Percentiles rank a stretch among this genome's conserved stretches.
These are phyloP conservation scores for Clarireedia sp. DNA, from an alignment of 2,329 filamentous ascomycete species.

Conservation along the genomic window DNA sequence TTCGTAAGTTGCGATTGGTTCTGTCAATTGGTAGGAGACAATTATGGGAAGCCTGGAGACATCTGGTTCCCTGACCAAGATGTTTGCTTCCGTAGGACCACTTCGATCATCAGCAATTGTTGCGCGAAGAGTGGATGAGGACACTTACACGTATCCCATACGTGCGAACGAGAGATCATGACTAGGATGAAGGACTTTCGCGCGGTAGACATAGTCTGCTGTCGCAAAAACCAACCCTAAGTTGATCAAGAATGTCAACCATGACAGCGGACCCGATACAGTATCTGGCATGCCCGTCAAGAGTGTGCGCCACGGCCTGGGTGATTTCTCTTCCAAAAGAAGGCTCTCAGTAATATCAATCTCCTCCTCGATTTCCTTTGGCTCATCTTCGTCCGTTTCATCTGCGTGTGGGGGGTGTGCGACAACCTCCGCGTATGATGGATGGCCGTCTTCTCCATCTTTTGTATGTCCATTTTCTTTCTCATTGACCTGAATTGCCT, in stretches of 20 bases:
- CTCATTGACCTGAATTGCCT: too few relatives aligned
- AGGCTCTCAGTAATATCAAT: conserved; percentile 58
- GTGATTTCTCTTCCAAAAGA: conserved; percentile 47
- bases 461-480: too few relatives aligned
- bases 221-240: conserved; percentile 58
- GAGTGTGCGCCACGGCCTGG: conserved; percentile 55
- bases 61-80: conserved; percentile 81
- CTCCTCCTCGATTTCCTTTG: conserved; percentile 38
- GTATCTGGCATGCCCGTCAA: conserved; percentile 70
- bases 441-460: conserved; percentile 18
- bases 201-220: conserved; percentile 70
- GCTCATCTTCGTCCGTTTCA: conserved; percentile 23
- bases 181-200: conserved; percentile 59
- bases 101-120: not conserved
- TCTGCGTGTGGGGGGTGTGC: conserved; percentile 20
- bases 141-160: conserved; percentile 63
- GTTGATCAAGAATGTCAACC: conserved; percentile 66
- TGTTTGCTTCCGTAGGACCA: conserved; percentile 67
- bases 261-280: conserved; percentile 56
- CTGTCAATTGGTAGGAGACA: conserved; percentile 55
- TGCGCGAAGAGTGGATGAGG: not conserved
- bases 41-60: conserved; percentile 65
- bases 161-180: conserved; percentile 78
- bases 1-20: conserved; percentile 44
- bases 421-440: conserved; percentile 17